Evolutionary conservation across 768 basidiomycete species (phyloP).

Genomic region (Rhodotorula taiwanensis): DNA sequence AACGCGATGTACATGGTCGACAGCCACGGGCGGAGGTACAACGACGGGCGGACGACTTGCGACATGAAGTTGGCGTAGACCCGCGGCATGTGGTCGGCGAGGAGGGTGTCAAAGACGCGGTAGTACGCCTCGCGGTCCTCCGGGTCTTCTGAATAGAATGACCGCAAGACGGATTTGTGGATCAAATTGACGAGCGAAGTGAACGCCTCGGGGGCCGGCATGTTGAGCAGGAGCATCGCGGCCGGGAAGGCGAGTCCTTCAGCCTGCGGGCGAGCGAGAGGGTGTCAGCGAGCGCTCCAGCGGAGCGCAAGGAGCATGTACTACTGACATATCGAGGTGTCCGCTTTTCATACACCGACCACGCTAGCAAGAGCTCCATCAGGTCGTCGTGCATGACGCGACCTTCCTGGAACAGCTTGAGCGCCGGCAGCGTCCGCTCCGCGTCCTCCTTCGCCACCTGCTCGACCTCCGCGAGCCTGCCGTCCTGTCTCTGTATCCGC

Average conservation of each 20-base stretch:
- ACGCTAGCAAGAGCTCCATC: conserved; percentile 75
- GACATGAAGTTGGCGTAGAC: conserved; percentile 72
- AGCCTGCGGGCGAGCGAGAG: conserved; percentile 21
- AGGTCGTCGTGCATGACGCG: conserved; percentile 71
- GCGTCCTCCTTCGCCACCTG: conserved; percentile 63
- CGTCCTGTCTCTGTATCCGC: conserved; percentile 59
- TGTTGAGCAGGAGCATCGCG: conserved; percentile 78
- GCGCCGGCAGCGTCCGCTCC: conserved; percentile 59
- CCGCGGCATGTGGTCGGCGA: conserved; percentile 89
- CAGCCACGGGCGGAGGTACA: conserved; percentile 79
- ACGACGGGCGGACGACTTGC: conserved; percentile 76
- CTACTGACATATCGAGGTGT: conserved; percentile 61
- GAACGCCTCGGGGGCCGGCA: conserved; percentile 67
- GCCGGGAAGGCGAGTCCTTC: conserved; percentile 52
- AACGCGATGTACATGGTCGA: conserved; percentile 73
- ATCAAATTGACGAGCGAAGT: conserved; percentile 76
- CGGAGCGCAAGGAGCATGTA: neutral
- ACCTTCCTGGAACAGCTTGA: conserved; percentile 72
- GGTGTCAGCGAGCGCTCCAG: neutral
- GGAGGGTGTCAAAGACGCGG: conserved; percentile 82
- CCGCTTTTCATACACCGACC: conserved; percentile 81
- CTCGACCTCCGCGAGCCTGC: conserved; percentile 35
- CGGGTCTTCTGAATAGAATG: conserved; percentile 63
- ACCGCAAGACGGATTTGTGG: conserved; percentile 73
- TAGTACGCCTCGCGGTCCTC: conserved; percentile 90